These are phyloP conservation scores for Heterobasidion annosum DNA, from an alignment of 1,284 basidiomycete genomes.

Conservation along the genomic window DNA sequence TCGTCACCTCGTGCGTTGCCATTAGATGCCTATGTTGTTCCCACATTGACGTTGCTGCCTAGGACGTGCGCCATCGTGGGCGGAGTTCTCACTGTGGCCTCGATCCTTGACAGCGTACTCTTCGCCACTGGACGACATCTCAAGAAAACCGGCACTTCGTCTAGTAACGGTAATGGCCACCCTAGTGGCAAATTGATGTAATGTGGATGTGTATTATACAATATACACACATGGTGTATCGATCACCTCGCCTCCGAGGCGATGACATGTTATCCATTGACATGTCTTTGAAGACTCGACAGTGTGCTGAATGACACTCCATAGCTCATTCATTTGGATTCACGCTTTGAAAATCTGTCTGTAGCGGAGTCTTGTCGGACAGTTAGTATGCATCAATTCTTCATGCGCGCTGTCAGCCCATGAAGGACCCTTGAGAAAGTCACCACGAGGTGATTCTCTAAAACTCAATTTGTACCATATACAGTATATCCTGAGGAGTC, in stretches of 20 bases:
- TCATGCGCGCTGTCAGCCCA: too few species aligned
- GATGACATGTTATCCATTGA: neutral
- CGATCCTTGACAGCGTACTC: constrained; percentile 83
- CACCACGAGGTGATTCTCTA: too few species aligned
- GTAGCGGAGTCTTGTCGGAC: neutral
- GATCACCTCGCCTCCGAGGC: neutral
- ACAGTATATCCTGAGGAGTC: too few species aligned
- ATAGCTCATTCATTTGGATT: too few species aligned
- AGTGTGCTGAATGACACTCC: neutral
- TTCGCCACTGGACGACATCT: constrained; percentile 67
- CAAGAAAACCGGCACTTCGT: constrained; percentile 44
- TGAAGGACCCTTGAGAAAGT: too few species aligned
- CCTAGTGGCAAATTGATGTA: constrained; percentile 40
- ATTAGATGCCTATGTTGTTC: constrained; percentile 21
- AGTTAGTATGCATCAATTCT: neutral
- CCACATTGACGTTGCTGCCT: neutral
- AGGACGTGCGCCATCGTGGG: constrained; percentile 97
- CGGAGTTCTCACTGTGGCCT: constrained; percentile 92
- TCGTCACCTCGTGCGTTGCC: constrained; percentile 77
- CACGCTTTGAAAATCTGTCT: neutral
- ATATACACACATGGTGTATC: neutral
- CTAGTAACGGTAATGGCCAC: constrained; percentile 26
- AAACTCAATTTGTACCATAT: too few species aligned
- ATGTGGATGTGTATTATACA: constrained; percentile 1
- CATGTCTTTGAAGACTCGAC: neutral